Percentiles rank a stretch among this genome's conserved stretches.
These are phyloP conservation scores for Moniliophthora roreri DNA, from an alignment of 1,284 basidiomycete genomes.

Conservation along the genomic window DNA sequence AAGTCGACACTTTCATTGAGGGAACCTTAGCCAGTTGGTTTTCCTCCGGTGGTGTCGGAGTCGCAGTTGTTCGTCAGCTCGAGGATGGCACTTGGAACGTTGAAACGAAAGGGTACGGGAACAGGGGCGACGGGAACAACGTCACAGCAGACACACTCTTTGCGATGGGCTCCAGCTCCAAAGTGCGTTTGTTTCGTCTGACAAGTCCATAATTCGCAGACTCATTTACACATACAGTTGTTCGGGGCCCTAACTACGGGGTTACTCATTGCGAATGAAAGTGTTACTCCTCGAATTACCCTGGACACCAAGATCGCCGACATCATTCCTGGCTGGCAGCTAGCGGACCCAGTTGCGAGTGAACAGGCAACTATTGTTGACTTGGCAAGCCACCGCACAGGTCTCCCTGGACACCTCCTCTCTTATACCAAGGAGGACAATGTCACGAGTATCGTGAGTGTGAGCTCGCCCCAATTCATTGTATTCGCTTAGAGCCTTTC, in stretches of 20 bases:
- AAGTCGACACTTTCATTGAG: conserved; percentile 17
- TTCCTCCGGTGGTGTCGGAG: conserved; percentile 19
- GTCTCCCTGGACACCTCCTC: conserved; percentile 23
- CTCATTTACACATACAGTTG: conserved; percentile 9
- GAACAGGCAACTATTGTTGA: conserved; percentile 21
- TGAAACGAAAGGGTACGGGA: conserved; percentile 23
- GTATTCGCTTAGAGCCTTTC: neutral
- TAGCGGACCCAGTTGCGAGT: conserved; percentile 22
- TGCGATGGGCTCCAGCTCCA: conserved; percentile 23
- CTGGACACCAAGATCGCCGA: conserved; percentile 22
- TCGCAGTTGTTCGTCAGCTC: conserved; percentile 18
- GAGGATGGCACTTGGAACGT: conserved; percentile 17
- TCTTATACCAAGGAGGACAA: conserved; percentile 19
- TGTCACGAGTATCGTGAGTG: conserved; percentile 16
- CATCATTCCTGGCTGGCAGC: conserved; percentile 23
- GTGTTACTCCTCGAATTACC: conserved; percentile 17
- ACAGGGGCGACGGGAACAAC: conserved; percentile 12
- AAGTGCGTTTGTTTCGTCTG: conserved; percentile 19
- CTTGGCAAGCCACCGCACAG: conserved; percentile 24
- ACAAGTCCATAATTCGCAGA: no score
- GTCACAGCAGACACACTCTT: conserved; percentile 23
- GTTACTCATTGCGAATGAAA: conserved; percentile 23
- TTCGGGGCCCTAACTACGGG: conserved; percentile 22
- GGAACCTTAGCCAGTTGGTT: conserved; percentile 16
- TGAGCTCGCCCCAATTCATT: no score